These are phyloP conservation scores for Borovskyia barvae DNA, from an alignment of 208 protist species.

Conservation along the genomic window DNA sequence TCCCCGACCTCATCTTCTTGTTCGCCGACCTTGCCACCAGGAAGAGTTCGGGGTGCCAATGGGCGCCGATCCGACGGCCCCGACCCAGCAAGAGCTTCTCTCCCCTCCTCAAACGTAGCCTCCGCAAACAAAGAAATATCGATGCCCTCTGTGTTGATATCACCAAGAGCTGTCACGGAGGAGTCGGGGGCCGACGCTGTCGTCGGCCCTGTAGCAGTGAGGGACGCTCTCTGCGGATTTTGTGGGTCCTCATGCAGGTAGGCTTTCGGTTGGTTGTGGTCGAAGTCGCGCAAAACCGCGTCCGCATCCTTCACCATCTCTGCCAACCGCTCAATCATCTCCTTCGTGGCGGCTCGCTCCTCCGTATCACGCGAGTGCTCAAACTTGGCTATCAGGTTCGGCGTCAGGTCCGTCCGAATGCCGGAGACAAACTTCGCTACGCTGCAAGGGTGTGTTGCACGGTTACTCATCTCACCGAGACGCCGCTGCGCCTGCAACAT, in stretches of 20 bases:
- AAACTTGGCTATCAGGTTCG: constrained; percentile 55
- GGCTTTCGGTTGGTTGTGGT: constrained; percentile 70
- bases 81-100: no score
- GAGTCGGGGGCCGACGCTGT: no score
- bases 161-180: no score
- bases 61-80: neutral
- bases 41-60: constrained; percentile 5
- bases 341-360: constrained; percentile 38
- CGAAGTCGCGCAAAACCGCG: constrained; percentile 61
- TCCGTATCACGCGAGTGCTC: constrained; percentile 20
- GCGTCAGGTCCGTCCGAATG: constrained; percentile 60
- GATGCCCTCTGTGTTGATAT: no score
- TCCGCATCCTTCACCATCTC: constrained; percentile 77
- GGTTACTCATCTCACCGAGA: constrained; percentile 67
- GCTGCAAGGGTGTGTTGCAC: constrained; percentile 64
- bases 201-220: no score
- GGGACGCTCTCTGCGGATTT: no score
- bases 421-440: constrained; percentile 72
- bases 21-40: constrained; percentile 14
- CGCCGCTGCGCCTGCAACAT: constrained; percentile 72
- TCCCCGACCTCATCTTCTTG: constrained; percentile 9
- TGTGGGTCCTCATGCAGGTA: constrained; percentile 63
- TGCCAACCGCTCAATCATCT: constrained; percentile 54
- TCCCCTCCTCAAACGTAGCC: no score
- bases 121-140: no score